Evolutionary conservation across 129 eudicot genomes (phyloP).

Genomic region (Artemisia argyi): DNA sequence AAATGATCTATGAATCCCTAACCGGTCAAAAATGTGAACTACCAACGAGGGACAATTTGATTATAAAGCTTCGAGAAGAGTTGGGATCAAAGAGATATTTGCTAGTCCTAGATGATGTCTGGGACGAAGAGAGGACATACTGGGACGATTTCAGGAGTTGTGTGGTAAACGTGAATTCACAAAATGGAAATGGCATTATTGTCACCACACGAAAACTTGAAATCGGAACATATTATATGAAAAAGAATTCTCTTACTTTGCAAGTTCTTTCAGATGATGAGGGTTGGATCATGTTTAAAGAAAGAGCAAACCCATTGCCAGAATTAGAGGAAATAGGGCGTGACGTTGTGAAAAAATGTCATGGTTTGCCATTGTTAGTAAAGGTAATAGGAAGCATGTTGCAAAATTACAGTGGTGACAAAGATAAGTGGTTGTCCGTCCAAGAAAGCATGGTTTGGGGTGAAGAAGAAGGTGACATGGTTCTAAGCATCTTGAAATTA

Average conservation of each 20-base stretch:
- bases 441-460: not conserved
- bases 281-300: constrained; percentile 5
- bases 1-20: not conserved
- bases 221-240: not conserved
- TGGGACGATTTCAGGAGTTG: constrained; percentile 27
- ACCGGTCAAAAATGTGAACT: not conserved
- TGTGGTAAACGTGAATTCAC: not conserved
- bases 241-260: not conserved
- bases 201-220: constrained; percentile 5
- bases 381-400: constrained; percentile 1
- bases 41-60: not conserved
- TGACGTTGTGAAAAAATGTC: not conserved
- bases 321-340: not conserved
- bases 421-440: not conserved
- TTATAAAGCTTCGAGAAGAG: not conserved
- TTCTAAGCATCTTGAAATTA: not conserved
- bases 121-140: constrained; percentile 38
- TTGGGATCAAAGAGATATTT: no score
- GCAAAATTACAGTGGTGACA: not conserved
- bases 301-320: not conserved
- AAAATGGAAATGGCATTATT: not conserved
- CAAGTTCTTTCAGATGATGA: not conserved
- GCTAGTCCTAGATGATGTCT: not conserved
- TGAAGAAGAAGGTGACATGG: not conserved
- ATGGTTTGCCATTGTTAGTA: not conserved